Base-by-base conservation (phyloP, 179 eudicot genomes). In the Pouteria campechiana region DNA sequence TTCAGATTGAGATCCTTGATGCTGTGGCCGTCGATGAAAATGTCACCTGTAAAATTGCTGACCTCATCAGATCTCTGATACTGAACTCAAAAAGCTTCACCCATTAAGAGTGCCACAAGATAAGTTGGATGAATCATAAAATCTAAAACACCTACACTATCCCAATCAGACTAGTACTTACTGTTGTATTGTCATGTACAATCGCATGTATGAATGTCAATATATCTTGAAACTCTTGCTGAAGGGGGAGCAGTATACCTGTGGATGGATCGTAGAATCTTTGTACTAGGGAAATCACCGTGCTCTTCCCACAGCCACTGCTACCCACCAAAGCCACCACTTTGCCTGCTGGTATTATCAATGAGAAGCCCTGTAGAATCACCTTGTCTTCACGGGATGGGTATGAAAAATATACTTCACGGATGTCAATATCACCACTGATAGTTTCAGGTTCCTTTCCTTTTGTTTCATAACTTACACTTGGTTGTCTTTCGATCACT, bases 241-340 rank as follows among this genome's bases (percentile, higher is more conserved):
- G 17, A 27, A n/a, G 25, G 10, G 18, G 36, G 17, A 38, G 32
- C 21, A 17, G 31, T 19, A 7, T 38, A 71, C 76, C 78, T 62
- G 50, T 51, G 35, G 45, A 29, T 16, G 78, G 73, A 48, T 72
- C 78, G 39, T 72, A 72, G 45, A 72, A 67, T 58, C 78, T 58
- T 46, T 63, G 44, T 32, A 72, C 19, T 3, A 72, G 51, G 38
- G 73, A 67, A 59, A 67, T 54, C 36, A 72, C 44, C 37, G 73
- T 72, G 70, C 78, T 72, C 55, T 72, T 72, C 41, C 78, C 74
- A 46, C 74, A 72, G 17, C 78, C 78, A 20, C 78, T 72, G 23
- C 71, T 63, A 36, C 78, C 78, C 33, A 72, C 78, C 21, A 72
- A 63, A 18, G 74, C 74, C 22, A 67, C 74, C 21, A 67, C 73